A percentile compares a stretch with the other conserved stretches of the same genome.
Evolutionary conservation across 2,329 filamentous ascomycete genomes (phyloP).

Genomic region (Trichophyton benhamiae): DNA sequence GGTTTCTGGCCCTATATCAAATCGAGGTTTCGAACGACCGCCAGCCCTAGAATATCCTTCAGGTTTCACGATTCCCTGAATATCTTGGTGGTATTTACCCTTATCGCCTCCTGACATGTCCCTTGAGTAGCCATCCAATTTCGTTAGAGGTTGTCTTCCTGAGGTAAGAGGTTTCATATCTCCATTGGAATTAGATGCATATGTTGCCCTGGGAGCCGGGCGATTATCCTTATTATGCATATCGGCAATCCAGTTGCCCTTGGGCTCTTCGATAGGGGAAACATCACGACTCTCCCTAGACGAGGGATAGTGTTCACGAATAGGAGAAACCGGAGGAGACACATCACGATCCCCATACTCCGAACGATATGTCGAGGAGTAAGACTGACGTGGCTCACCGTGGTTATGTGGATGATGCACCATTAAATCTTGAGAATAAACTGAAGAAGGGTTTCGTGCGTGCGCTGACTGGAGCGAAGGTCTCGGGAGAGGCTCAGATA

Average conservation of each 20-base stretch:
- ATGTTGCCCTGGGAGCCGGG: not conserved
- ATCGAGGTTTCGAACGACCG: constrained; percentile 19
- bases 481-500: not conserved
- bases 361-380: constrained; percentile 1
- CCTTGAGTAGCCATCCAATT: constrained; percentile 55
- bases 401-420: not conserved
- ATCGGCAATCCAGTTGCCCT: not conserved
- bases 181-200: not conserved
- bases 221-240: not conserved
- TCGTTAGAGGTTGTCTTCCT: constrained; percentile 15
- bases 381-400: not conserved
- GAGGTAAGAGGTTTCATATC: constrained; percentile 6
- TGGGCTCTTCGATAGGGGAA: constrained; percentile 30
- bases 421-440: constrained; percentile 7
- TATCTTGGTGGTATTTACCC: constrained; percentile 46
- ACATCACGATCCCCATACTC: constrained; percentile 22
- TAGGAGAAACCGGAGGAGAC: constrained; percentile 37
- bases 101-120: constrained; percentile 48
- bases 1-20: constrained; percentile 27
- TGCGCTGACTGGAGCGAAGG: not conserved
- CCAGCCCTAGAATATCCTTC: constrained; percentile 18
- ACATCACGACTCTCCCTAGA: constrained; percentile 23
- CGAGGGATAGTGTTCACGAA: constrained; percentile 14
- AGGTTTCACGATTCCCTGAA: constrained; percentile 34
- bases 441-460: constrained; percentile 7